Evolutionary conservation across 805 yeast genomes (phyloP).

Genomic region (Nakazawaea molendinolei): DNA sequence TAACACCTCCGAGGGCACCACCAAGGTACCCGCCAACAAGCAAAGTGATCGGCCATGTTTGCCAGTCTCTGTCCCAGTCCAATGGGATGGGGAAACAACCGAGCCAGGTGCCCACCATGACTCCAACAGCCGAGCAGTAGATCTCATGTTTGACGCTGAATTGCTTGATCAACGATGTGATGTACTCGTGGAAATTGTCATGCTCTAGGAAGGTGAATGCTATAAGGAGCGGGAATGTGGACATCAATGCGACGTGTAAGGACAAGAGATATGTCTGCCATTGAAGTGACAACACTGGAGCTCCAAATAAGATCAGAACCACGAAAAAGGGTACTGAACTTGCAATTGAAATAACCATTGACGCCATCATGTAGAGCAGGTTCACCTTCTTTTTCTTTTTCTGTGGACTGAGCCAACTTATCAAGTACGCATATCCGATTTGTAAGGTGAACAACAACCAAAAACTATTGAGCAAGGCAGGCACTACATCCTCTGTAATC

Average conservation of each 20-base stretch:
- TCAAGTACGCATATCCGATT: slow-evolving; percentile 26
- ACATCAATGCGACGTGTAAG: slow-evolving; percentile 51
- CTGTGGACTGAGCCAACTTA: slow-evolving; percentile 13
- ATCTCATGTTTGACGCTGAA: slow-evolving; percentile 26
- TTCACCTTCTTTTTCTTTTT: slow-evolving; percentile 12
- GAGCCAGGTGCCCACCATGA: slow-evolving; percentile 73
- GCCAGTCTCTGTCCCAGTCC: slow-evolving; percentile 99
- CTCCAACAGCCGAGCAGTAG: slow-evolving; percentile 34
- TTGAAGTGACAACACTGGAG: slow-evolving; percentile 55
- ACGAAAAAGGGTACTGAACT: slow-evolving; percentile 33
- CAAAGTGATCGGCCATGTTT: slow-evolving; percentile 88
- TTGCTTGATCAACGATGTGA: slow-evolving; percentile 37
- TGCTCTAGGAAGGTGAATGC: slow-evolving; percentile 36
- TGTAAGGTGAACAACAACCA: slow-evolving; percentile 28
- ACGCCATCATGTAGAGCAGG: slow-evolving; percentile 21
- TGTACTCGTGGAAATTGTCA: slow-evolving; percentile 14
- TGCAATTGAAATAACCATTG: slow-evolving; percentile 26
- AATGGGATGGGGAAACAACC: slow-evolving; percentile 92
- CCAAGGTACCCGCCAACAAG: slow-evolving; percentile 75
- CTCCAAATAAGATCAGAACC: slow-evolving; percentile 63
- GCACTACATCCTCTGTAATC: slow-evolving; percentile 22
- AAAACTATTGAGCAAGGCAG: slow-evolving; percentile 21
- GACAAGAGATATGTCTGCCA: slow-evolving; percentile 55
- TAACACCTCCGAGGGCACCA: slow-evolving; percentile 45
- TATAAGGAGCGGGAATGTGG: slow-evolving; percentile 59